Percentiles rank a stretch among this genome's conserved stretches.
Conservation (phyloP, 345 rosid genomes). For the Eucalyptus fibrosa region DNA sequence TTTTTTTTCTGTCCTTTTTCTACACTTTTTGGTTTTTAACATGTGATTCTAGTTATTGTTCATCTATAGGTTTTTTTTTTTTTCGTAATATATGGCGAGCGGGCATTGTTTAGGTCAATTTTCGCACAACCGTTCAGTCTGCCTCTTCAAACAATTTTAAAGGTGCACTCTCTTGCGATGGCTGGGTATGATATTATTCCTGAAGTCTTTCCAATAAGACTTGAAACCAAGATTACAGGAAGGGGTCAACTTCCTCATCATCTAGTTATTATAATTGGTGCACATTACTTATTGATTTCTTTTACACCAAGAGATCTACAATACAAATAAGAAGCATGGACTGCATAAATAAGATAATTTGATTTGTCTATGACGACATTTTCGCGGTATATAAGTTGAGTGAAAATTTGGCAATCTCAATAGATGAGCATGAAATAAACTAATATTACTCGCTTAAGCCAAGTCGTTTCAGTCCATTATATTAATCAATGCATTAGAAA, state of each 20-base stretch:
- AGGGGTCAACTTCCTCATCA: neutral
- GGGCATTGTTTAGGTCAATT: neutral
- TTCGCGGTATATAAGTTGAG: neutral
- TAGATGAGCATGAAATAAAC: neutral
- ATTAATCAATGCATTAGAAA: neutral
- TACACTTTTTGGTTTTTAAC: neutral
- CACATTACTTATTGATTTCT: neutral
- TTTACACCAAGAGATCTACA: neutral
- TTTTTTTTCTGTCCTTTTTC: neutral
- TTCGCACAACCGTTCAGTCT: neutral
- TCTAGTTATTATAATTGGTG: neutral
- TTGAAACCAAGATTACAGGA: neutral
- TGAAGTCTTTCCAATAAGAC: neutral
- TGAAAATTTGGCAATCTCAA: neutral
- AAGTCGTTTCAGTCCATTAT: neutral
- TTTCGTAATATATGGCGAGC: neutral
- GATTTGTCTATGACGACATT: neutral
- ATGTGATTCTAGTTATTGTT: neutral
- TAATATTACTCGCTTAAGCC: neutral
- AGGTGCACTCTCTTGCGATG: neutral
- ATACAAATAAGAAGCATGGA: too few relatives aligned
- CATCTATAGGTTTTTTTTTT: neutral
- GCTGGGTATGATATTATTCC: neutral
- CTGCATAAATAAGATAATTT: too few relatives aligned
- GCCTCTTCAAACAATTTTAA: neutral